Percentiles rank a stretch among this genome's conserved stretches.
Conservation (phyloP, 805 yeast species). For the Jamesozyma lodderae region DNA sequence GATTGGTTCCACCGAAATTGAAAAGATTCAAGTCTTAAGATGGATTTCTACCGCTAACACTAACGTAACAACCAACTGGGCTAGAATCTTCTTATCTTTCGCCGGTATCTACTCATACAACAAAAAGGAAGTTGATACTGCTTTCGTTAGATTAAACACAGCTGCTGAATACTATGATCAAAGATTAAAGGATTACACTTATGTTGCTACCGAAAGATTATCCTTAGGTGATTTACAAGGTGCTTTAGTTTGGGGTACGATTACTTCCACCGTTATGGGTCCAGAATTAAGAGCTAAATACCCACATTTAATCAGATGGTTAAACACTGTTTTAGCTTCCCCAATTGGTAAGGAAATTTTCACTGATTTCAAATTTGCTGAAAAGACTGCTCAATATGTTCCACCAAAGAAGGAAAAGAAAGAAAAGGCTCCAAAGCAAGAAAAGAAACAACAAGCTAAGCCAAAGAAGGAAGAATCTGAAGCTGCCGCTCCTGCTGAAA, state of each 20-base stretch:
- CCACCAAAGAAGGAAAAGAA: slow-evolving; percentile 65
- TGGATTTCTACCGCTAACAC: slow-evolving; percentile 72
- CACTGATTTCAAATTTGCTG: slow-evolving; percentile 48
- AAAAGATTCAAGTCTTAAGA: slow-evolving; percentile 52
- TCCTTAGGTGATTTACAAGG: slow-evolving; percentile 31
- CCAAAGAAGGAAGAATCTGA: slow-evolving; percentile 10
- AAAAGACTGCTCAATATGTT: slow-evolving; percentile 45
- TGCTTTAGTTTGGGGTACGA: slow-evolving; percentile 13
- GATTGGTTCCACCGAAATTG: slow-evolving; percentile 56
- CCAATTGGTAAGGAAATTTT: slow-evolving; percentile 40
- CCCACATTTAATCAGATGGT: slow-evolving; percentile 70
- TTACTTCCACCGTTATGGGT: slow-evolving; percentile 49
- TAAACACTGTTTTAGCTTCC: slow-evolving; percentile 43
- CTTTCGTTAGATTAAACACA: slow-evolving; percentile 32
- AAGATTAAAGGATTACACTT: slow-evolving; percentile 56
- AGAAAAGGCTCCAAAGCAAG: slow-evolving; percentile 37
- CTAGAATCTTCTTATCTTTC: slow-evolving; percentile 45
- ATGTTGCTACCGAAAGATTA: slow-evolving; percentile 62
- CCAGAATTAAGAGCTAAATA: slow-evolving; percentile 50
- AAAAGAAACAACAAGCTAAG: slow-evolving; percentile 20
- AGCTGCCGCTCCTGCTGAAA: slow-evolving; percentile 37
- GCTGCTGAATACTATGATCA: slow-evolving; percentile 41
- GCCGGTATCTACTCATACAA: slow-evolving; percentile 64
- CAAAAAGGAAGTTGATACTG: slow-evolving; percentile 56
- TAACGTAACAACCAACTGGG: slow-evolving; percentile 46